Evolutionary conservation across 2,329 filamentous ascomycete species (phyloP), one percentile per base, ranked within the genome.

Genomic region (Celoporthe dispersa): DNA sequence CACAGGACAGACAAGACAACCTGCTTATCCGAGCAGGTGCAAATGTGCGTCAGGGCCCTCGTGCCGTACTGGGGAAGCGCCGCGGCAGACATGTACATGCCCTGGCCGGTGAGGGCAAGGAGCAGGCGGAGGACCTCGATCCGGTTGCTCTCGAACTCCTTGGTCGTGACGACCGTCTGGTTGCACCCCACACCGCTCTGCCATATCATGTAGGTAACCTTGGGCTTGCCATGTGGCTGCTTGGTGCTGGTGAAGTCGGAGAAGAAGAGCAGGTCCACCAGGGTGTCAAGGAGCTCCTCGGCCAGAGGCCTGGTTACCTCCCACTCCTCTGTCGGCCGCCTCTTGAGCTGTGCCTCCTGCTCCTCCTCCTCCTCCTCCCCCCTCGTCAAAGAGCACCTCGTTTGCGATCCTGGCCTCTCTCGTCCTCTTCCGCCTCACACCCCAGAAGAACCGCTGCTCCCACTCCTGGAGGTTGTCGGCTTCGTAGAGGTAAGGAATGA

Each of bases 111-210:
- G 72, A 99, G 81, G 0, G 94, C 94, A 73, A 99, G 85, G 55
- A 99, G 86, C 69, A 99, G 84, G 31, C 95, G 89, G 75, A 98
- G 81, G 39, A 98, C 91, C 81, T 99, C 96, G 74, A 92, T 94
- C 70, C 96, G 89, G 80, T 98, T 98, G 82, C 87, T 97, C 82
- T 99, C 96, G 70, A 93, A 91, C 76, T 98, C 94, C 79, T 94
- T 97, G 66, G 91, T 98, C 3, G 94, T 95, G 12, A 91, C 91
- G 75, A 97, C 90, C 6, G 94, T 89, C 22, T 92, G 93, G 79
- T 97, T 97, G 84, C 95, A 98, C 19, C 96, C 96, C 39, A 99
- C 95, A 63, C 96, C 96, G 77, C 93, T 98, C 82, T 98, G 94
- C 96, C 96, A 99, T 78, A 99, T 98, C 67, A 94, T 92, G 81